Conservation (phyloP, 2,329 filamentous ascomycete genomes). For the Pseudogymnoascus sp. region DNA sequence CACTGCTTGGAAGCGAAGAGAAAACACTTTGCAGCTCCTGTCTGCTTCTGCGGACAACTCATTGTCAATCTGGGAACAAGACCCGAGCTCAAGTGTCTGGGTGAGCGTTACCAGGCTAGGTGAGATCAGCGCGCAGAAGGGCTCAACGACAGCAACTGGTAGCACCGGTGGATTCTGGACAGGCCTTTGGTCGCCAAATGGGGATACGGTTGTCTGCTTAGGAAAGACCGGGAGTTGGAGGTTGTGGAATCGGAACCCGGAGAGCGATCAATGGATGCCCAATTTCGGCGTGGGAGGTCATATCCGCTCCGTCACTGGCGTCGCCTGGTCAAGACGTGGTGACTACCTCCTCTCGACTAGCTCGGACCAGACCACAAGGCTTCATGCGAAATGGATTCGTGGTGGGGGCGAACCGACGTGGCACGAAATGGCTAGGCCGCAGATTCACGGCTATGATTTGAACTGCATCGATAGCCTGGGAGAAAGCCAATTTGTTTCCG, state of each 20-base stretch:
- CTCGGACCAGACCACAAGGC: constrained; percentile 84
- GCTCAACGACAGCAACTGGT: constrained; percentile 91
- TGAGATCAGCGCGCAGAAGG: constrained; percentile 91
- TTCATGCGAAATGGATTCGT: constrained; percentile 73
- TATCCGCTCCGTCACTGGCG: constrained; percentile 70
- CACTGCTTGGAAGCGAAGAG: constrained; percentile 40
- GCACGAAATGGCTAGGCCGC: constrained; percentile 93
- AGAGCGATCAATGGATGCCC: constrained; percentile 67
- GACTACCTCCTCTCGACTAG: constrained; percentile 84
- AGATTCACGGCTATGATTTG: constrained; percentile 96
- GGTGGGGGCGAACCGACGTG: constrained; percentile 51
- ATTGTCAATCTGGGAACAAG: constrained; percentile 84
- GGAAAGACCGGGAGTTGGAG: constrained; percentile 93
- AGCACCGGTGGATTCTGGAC: constrained; percentile 97
- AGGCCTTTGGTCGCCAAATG: constrained; percentile 81
- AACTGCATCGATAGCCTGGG: constrained; percentile 83
- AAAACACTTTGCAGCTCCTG: constrained; percentile 60
- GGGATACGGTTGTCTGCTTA: constrained; percentile 69
- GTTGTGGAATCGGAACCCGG: constrained; percentile 63
- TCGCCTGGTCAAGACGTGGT: constrained; percentile 78
- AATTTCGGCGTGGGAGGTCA: constrained; percentile 77
- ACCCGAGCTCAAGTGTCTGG: constrained; percentile 82
- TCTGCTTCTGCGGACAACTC: constrained; percentile 95
- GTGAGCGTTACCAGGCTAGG: constrained; percentile 78
- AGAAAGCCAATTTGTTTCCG: constrained; percentile 75